Evolutionary conservation across 495 filamentous ascomycete genomes (phyloP).

Genomic region (Talaromyces thailandensis): DNA sequence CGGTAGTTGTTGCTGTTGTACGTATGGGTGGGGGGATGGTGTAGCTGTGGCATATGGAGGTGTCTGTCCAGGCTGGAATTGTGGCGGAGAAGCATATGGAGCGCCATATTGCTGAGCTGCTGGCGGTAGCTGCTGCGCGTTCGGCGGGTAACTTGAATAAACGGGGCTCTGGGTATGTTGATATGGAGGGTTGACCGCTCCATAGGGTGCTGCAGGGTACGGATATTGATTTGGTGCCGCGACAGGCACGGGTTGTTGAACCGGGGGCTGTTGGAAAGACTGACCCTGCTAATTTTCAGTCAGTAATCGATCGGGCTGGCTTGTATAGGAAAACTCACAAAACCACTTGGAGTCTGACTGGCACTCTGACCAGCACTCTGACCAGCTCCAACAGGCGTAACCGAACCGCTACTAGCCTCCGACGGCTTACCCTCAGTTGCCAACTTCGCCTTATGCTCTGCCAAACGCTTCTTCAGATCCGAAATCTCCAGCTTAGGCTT

Average conservation of each 20-base stretch:
- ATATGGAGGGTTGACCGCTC: slow-evolving; percentile 27
- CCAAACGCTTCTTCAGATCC: slow-evolving; percentile 74
- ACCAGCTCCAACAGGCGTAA: slow-evolving; percentile 47
- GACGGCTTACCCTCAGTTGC: slow-evolving; percentile 44
- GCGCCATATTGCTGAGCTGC: slow-evolving; percentile 2
- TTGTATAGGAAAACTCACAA: slow-evolving; percentile 33
- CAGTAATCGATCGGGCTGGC: not conserved
- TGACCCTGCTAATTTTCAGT: slow-evolving; percentile 16
- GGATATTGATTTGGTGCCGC: slow-evolving; percentile 18
- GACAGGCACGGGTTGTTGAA: slow-evolving; percentile 16
- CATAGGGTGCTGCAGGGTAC: slow-evolving; percentile 31
- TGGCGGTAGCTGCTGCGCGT: slow-evolving; percentile 22
- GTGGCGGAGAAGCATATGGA: slow-evolving; percentile 27
- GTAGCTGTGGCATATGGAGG: slow-evolving; percentile 20
- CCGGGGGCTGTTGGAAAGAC: slow-evolving; percentile 19
- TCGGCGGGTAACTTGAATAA: slow-evolving; percentile 28
- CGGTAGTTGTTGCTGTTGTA: slow-evolving; percentile 25
- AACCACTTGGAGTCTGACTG: slow-evolving; percentile 41
- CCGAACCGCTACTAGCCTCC: slow-evolving; percentile 50
- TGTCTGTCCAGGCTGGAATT: slow-evolving; percentile 24
- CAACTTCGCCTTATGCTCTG: slow-evolving; percentile 66
- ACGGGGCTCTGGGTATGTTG: slow-evolving; percentile 34
- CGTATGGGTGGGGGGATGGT: slow-evolving; percentile 23
- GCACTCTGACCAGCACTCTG: slow-evolving; percentile 43
- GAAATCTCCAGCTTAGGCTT: slow-evolving; percentile 71